Base-by-base conservation (phyloP, 2,329 filamentous ascomycete genomes). In the Trichoderma sp. region DNA sequence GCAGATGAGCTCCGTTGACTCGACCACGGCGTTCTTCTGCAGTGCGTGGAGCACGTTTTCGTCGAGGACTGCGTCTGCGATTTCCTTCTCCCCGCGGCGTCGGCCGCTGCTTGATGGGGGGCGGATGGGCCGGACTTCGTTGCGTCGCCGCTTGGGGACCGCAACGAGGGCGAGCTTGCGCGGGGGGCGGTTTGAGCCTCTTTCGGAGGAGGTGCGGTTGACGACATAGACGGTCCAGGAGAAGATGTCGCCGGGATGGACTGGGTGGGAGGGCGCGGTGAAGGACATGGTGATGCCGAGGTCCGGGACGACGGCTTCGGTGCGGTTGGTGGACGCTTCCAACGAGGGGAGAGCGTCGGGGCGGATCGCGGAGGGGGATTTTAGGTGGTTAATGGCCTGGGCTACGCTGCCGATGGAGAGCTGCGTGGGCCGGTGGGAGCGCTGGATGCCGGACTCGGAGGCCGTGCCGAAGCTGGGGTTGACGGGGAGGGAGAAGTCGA, bases 201-300 rank as follows among this genome's bases (percentile, higher is more conserved):
- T 79, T 32, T 81, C 84, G 51, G 82, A 81, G 58, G 86, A 88
- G 39, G 39, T 43, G 59, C 90, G 87, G 77, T 95, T 96, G 72
- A 93, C 90, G 46, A 94, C 89, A 75, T 93, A 91, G 18, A 94
- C 85, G 39, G 85, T 86, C 89, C 92, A 93, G 51, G 83, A 82
- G 77, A 96, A 94, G 60, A 89, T 83, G 56, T 91, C 84, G 46
- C 90, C 90, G 0, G 89, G 85, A 68, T 82, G 83, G 28, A 92
- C 83, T 65, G 85, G 82, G 26, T 79, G 75, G 14, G 78, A 70
- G 39, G 91, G 90, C 0, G 86, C 89, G 6, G 86, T 87, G 75
- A 96, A 90, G 51, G 90, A 93, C 80, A 95, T 88, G 43, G 90
- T 92, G 68, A 95, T 86, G 69, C 91, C 91, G 61, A 92, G 87